Percentiles rank a stretch among this genome's conserved stretches.
These are phyloP conservation scores for Margaritispora aquatica DNA, from an alignment of 495 filamentous ascomycete species.

Conservation along the genomic window DNA sequence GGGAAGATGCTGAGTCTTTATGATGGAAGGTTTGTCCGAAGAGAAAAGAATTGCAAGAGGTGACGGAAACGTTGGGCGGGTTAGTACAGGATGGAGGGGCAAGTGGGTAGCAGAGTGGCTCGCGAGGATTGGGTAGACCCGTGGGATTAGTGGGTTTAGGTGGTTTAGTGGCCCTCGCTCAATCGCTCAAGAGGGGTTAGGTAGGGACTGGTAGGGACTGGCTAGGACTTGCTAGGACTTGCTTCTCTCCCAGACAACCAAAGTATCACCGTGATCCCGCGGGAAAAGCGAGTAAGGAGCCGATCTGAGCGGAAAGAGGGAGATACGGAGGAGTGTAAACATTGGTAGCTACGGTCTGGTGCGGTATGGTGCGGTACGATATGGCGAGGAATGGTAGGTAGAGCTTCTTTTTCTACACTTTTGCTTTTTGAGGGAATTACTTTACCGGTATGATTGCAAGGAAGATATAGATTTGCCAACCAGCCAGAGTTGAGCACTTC, in stretches of 20 bases:
- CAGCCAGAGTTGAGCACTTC: too few species aligned
- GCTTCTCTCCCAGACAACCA: not conserved
- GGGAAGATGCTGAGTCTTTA: constrained; percentile 2
- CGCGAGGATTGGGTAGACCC: too few species aligned
- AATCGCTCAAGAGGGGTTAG: not conserved
- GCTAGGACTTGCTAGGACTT: not conserved
- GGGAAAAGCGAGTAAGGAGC: not conserved
- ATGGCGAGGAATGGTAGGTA: not conserved
- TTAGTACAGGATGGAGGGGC: constrained; percentile 13
- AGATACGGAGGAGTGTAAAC: not conserved
- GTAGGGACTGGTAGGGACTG: too few species aligned
- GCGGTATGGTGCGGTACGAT: too few species aligned
- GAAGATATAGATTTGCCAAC: too few species aligned
- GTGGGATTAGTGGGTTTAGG: too few species aligned
- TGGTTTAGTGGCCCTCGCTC: not conserved
- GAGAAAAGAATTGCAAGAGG: constrained; percentile 5
- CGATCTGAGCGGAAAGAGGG: constrained; percentile 7
- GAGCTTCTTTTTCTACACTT: too few species aligned
- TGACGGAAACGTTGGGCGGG: constrained; percentile 13
- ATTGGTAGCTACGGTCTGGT: not conserved
- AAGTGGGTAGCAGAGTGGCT: too few species aligned
- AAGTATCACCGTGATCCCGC: constrained; percentile 7
- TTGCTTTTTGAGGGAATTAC: constrained; percentile 8
- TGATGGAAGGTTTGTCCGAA: not conserved
- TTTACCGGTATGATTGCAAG: too few species aligned